A percentile compares a stretch with the other conserved stretches of the same genome.
phyloP scores from a whole-genome alignment of 805 yeast species.

The Metschnikowia amazonensis region DNA sequence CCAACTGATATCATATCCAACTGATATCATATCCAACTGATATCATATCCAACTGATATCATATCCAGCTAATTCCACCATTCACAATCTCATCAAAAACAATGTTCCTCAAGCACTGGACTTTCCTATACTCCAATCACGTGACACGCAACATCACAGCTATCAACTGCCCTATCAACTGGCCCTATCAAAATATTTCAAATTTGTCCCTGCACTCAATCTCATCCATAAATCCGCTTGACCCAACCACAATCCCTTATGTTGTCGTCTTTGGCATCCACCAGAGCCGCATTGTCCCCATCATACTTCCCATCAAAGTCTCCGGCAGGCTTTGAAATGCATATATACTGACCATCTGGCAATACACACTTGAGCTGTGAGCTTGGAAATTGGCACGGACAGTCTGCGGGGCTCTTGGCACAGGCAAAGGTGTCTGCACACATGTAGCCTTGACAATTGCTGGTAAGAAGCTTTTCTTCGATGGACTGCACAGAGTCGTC shows the following conservation, averaged over 20 bases:
- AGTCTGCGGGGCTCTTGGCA: slow-evolving; percentile 62
- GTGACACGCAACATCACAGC: no score
- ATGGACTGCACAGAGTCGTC: slow-evolving; percentile 20
- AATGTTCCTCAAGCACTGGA: no score
- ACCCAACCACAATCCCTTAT: slow-evolving; percentile 86
- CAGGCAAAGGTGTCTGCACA: slow-evolving; percentile 84
- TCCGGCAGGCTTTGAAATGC: slow-evolving; percentile 78
- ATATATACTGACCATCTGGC: slow-evolving; percentile 67
- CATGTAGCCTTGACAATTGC: slow-evolving; percentile 59
- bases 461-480: slow-evolving; percentile 36
- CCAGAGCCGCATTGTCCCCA: slow-evolving; percentile 41
- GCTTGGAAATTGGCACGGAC: slow-evolving; percentile 89
- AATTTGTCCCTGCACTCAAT: no score
- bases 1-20: no score
- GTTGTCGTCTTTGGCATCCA: slow-evolving; percentile 49
- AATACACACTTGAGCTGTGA: slow-evolving; percentile 78
- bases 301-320: slow-evolving; percentile 29
- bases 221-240: slow-evolving; percentile 46
- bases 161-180: no score
- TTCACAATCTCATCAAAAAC: no score
- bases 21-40: no score
- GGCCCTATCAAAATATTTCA: no score
- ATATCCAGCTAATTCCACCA: no score
- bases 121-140: no score
- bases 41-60: no score